Conservation (phyloP, 768 basidiomycete genomes). For the Dacryopinax primogenitus region DNA sequence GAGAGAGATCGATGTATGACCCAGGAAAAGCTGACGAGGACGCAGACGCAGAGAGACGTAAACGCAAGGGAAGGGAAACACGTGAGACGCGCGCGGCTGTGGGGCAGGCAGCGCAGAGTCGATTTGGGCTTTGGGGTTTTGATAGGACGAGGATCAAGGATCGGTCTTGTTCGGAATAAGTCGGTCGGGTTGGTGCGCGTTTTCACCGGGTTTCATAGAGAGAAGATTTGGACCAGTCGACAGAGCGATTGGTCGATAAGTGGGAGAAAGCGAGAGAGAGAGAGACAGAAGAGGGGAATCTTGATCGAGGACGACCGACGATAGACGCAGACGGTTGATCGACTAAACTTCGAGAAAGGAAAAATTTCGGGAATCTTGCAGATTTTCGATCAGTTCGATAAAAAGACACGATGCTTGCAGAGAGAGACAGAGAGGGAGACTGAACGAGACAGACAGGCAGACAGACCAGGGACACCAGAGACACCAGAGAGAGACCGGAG, state of each 20-base stretch:
- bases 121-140: slow-evolving; percentile 1
- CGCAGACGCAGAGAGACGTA: not conserved
- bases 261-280: no score
- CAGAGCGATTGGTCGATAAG: no score
- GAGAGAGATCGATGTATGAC: slow-evolving; percentile 1
- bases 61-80: not conserved
- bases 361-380: no score
- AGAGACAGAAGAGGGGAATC: no score
- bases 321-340: no score
- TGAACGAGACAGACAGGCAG: not conserved
- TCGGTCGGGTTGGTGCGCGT: not conserved
- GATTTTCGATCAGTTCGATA: no score
- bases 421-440: no score
- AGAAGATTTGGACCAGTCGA: not conserved
- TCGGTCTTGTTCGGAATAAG: slow-evolving; percentile 8
- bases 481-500: slow-evolving; percentile 1
- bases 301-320: no score
- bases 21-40: slow-evolving; percentile 7
- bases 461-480: not conserved
- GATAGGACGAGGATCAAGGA: not conserved
- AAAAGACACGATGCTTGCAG: slow-evolving; percentile 2
- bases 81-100: not conserved
- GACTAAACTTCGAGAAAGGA: no score
- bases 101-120: no score
- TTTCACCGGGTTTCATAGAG: slow-evolving; percentile 8